These are phyloP conservation scores for Cordyceps fumosorosea DNA, from an alignment of 2,329 filamentous ascomycete species.

Conservation along the genomic window DNA sequence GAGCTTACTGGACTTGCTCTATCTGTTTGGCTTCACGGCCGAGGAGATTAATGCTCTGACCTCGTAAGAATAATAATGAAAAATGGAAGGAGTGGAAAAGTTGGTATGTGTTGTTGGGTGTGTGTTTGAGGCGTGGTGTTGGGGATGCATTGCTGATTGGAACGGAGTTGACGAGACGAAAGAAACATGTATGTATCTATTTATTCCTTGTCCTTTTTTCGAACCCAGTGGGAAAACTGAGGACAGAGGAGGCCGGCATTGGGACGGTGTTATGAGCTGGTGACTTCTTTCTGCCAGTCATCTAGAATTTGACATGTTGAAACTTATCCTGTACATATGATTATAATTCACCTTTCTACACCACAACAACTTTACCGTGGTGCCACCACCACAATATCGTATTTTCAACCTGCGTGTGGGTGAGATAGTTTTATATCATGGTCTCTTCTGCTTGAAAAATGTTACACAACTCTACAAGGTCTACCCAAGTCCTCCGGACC, in stretches of 20 bases:
- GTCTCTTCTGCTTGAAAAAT: not conserved
- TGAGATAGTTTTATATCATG: not conserved
- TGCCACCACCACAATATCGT: not conserved
- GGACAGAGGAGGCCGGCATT: not conserved
- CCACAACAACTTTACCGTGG: not conserved
- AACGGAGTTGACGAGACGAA: not conserved
- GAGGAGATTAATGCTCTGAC: conserved; percentile 52
- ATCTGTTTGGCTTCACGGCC: conserved; percentile 64
- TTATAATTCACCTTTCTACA: not conserved
- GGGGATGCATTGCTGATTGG: not conserved
- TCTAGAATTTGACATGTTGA: conserved; percentile 1
- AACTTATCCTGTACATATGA: conserved; percentile 1
- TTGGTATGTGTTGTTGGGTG: conserved; percentile 13
- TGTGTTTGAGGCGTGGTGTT: conserved; percentile 10
- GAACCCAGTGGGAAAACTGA: not conserved
- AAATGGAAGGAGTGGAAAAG: not conserved
- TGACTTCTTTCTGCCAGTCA: not conserved
- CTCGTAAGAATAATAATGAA: conserved; percentile 21
- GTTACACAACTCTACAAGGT: conserved; percentile 5
- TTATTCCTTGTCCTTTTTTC: not conserved
- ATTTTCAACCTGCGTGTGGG: not conserved
- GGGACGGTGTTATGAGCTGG: conserved; percentile 8
- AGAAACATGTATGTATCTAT: not conserved
- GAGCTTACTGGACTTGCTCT: conserved; percentile 64
- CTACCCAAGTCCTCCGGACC: not conserved